Evolutionary conservation across 805 yeast species (phyloP), one percentile per base, ranked within the genome.

Genomic region (Ogataea pini): DNA sequence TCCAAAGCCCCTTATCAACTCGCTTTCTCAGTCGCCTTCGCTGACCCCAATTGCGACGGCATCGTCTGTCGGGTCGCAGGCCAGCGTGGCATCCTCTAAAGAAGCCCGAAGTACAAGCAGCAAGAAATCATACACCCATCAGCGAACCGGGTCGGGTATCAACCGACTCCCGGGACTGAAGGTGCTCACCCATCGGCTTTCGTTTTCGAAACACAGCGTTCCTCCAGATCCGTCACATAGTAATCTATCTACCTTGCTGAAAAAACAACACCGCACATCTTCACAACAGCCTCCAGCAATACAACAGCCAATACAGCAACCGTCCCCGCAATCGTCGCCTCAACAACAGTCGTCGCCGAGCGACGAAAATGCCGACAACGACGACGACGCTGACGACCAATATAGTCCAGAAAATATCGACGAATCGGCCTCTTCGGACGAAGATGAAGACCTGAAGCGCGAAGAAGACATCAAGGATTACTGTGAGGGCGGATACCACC

Each of bases 401-500:
- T 57, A 56, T 34, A 48, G 54, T 37, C 58, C 63, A 2, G 67
- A 60, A 25, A 66, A 63, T 7, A 60, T 59, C 18, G 52, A 54
- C 27, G 64, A 57, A 17, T 58, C 58, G 18, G 34, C 17, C 16
- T 65, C 61, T n/a, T 51, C 59, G 4, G 62, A 57, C 19, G 48
- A 47, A 20, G 63, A 53, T 10, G 61, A 61, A 28, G 52, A 61
- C 31, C 53, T 70, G 9, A 63, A 62, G 45, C 46, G 60, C 22
- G 86, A 82, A 58, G 86, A 82, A 59, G 73, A 69, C 49, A 70
- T 67, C 31, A 63, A 64, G 20, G 86, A 81, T 55, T 83, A 83
- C 61, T 68, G 74, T 45, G 66, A 65, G 5, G 87, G 86, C 12
- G 89, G 89, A 1, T 82, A 82, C 63, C 86, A 82, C 59, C 84